Evolutionary conservation across 163 green algal genomes (phyloP).

Genomic region (Chlorella variabilis): DNA sequence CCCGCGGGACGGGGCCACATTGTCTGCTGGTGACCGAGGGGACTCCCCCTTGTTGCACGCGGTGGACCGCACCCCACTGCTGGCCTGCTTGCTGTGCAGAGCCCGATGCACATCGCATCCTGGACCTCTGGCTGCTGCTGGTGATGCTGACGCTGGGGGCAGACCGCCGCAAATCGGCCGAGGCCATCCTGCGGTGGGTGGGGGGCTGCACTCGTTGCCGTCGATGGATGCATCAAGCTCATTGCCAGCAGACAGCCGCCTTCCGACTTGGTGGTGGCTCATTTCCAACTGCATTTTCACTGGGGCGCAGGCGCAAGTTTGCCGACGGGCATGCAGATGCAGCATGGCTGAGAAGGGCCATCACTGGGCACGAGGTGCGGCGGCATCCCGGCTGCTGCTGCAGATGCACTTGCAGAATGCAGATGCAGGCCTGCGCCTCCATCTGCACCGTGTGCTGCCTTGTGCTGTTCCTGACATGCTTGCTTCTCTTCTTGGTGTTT

Average conservation of each 20-base stretch:
- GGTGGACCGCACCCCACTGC: too few relatives aligned
- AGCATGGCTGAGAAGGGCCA: slow-evolving; percentile 13
- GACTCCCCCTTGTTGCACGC: too few relatives aligned
- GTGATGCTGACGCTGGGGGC: slow-evolving; percentile 14
- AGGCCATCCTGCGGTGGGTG: slow-evolving; percentile 23
- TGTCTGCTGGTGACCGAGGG: too few relatives aligned
- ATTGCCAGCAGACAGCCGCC: too few relatives aligned
- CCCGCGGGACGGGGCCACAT: too few relatives aligned
- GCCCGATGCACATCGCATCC: slow-evolving; percentile 4
- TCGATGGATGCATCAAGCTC: too few relatives aligned
- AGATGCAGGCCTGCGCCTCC: neutral
- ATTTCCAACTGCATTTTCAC: too few relatives aligned
- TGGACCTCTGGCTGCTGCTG: slow-evolving; percentile 47
- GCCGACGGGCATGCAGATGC: slow-evolving; percentile 28
- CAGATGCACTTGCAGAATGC: too few relatives aligned
- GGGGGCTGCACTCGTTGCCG: neutral
- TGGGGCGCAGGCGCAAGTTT: slow-evolving; percentile 37
- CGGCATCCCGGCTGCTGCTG: too few relatives aligned
- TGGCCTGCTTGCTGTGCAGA: too few relatives aligned
- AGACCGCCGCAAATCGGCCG: slow-evolving; percentile 20
- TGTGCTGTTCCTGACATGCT: neutral
- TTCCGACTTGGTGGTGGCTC: too few relatives aligned
- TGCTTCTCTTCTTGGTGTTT: too few relatives aligned
- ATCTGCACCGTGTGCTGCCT: neutral
- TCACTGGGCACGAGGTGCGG: slow-evolving; percentile 36